phyloP scores from a whole-genome alignment of 768 basidiomycete species.

The Leccinum obscurum region DNA sequence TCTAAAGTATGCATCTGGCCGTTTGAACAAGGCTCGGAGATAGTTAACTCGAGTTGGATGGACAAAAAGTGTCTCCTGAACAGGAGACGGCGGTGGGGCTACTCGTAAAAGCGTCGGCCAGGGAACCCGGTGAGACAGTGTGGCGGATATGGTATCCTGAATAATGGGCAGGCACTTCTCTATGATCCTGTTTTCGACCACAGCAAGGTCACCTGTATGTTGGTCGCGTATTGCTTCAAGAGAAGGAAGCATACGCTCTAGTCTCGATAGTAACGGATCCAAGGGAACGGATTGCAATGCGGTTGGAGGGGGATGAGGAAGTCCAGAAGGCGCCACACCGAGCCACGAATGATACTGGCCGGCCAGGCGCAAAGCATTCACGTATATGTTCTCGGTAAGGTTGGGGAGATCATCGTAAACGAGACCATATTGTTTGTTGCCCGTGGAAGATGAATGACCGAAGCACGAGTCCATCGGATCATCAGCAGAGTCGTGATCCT shows the following conservation, averaged over 20 bases:
- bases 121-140: background rate
- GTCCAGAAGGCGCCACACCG: too few species aligned
- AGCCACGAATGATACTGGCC: too few species aligned
- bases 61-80: background rate
- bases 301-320: too few species aligned
- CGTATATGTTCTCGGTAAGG: too few species aligned
- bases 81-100: background rate
- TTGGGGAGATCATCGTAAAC: too few species aligned
- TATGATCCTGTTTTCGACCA: background rate
- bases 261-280: background rate
- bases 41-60: background rate
- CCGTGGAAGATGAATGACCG: too few species aligned
- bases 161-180: background rate
- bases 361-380: too few species aligned
- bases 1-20: background rate
- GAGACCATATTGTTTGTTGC: too few species aligned
- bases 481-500: too few species aligned
- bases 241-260: background rate
- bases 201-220: background rate
- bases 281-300: too few species aligned
- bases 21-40: background rate
- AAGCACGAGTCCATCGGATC: too few species aligned
- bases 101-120: background rate
- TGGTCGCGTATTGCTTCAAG: background rate
- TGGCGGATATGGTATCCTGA: background rate